These are phyloP conservation scores for Thelephora ganbajun DNA, from an alignment of 768 basidiomycete species.

Conservation along the genomic window DNA sequence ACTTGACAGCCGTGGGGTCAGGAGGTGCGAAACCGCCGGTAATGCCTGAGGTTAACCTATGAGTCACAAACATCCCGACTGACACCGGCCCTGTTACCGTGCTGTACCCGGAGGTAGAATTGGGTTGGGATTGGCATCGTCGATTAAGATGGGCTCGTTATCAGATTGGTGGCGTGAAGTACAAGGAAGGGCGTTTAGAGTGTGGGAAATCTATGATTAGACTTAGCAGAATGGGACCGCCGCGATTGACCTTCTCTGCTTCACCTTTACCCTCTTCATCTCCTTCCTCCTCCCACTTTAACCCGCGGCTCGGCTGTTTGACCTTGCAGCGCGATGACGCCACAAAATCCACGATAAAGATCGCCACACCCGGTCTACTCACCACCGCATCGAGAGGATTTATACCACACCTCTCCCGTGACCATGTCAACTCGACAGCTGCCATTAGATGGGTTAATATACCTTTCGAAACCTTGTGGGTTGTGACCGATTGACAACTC, in stretches of 20 bases:
- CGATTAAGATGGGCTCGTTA: no score
- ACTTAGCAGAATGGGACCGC: no score
- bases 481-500: conserved; percentile 9
- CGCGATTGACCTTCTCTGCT: conserved; percentile 1
- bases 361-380: conserved; percentile 50
- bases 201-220: no score
- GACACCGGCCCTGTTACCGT: conserved; percentile 24
- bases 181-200: no score
- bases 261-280: conserved; percentile 1
- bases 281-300: conserved; percentile 4
- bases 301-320: conserved; percentile 12
- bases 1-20: conserved; percentile 39
- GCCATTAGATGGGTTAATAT: conserved; percentile 53
- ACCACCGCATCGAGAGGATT: conserved; percentile 58
- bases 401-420: conserved; percentile 59
- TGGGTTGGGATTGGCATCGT: conserved; percentile 37
- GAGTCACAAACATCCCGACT: not conserved
- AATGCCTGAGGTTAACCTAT: conserved; percentile 39
- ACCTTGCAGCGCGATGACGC: conserved; percentile 10
- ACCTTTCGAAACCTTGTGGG: conserved; percentile 77
- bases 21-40: conserved; percentile 64
- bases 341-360: conserved; percentile 13
- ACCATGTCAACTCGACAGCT: conserved; percentile 32
- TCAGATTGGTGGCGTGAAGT: no score
- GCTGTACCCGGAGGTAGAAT: conserved; percentile 47